A percentile compares a stretch with the other conserved stretches of the same genome.
Conservation (phyloP, 163 green algal species). For the Coccomyxa subellipsoidea region DNA sequence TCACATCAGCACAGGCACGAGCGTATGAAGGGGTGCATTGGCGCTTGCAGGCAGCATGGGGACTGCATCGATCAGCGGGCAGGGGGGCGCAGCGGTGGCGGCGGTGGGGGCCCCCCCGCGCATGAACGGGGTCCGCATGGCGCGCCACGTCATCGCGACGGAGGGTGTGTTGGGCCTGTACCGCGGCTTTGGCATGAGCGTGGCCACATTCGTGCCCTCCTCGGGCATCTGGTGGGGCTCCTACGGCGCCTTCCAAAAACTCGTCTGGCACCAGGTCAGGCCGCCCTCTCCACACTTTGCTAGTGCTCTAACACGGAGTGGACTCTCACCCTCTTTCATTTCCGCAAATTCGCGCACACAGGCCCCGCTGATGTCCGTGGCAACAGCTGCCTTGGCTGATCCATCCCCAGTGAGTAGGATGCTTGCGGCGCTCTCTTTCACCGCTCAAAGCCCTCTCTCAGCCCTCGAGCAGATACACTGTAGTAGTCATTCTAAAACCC, state of each 20-base stretch:
- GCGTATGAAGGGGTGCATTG: no score
- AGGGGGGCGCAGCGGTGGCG: background rate
- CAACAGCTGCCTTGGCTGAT: no score
- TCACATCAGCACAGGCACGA: no score
- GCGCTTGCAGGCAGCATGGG: background rate
- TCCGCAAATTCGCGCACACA: no score
- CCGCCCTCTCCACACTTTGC: background rate
- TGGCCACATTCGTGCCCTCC: conserved; percentile 84
- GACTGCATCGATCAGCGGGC: background rate
- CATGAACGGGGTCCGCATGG: conserved; percentile 55
- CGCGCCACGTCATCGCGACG: conserved; percentile 54
- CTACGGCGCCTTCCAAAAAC: conserved; percentile 65
- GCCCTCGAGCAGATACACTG: no score
- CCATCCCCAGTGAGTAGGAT: no score
- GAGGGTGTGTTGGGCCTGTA: conserved; percentile 92
- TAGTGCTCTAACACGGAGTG: no score
- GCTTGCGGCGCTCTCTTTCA: no score
- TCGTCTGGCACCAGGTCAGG: conserved; percentile 66
- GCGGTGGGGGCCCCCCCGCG: background rate
- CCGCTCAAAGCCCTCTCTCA: no score
- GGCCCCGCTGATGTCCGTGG: no score
- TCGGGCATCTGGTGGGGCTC: conserved; percentile 76
- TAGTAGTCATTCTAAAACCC: no score
- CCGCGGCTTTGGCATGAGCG: conserved; percentile 78
- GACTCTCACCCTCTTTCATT: no score